These are phyloP conservation scores for Tilletiaria anomala DNA, from an alignment of 1,284 basidiomycete species.

Conservation along the genomic window DNA sequence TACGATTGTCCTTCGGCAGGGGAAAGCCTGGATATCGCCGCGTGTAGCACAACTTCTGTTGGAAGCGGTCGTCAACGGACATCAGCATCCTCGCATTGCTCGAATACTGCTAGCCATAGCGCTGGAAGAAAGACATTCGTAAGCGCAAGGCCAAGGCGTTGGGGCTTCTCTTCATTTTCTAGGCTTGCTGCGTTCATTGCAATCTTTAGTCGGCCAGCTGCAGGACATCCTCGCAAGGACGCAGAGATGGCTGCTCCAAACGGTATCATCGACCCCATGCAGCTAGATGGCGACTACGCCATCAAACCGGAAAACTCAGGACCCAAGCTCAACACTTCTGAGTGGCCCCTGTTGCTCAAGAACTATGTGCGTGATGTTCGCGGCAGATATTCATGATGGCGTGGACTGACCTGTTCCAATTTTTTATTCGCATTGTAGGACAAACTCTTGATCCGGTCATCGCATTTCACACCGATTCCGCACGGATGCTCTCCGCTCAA, in stretches of 20 bases:
- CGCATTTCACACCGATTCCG: conserved; percentile 97
- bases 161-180: background rate
- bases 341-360: conserved; percentile 96
- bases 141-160: background rate
- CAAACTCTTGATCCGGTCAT: conserved; percentile 68
- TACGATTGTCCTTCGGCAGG: no score
- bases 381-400: background rate
- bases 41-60: no score
- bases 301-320: conserved; percentile 42
- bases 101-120: no score
- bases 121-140: no score
- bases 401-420: background rate
- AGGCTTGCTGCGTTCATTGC: background rate
- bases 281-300: conserved; percentile 36
- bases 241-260: background rate
- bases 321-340: conserved; percentile 58
- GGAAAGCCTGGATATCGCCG: no score
- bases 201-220: background rate
- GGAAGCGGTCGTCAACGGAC: no score
- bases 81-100: no score
- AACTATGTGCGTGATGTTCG: conserved; percentile 79
- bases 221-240: background rate
- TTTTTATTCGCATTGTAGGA: conserved; percentile 4
- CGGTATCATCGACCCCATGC: conserved; percentile 6
- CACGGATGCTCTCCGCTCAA: conserved; percentile 77